These are phyloP conservation scores for Trichoderma cornu-damae DNA, from an alignment of 2,329 filamentous ascomycete genomes.

Conservation along the genomic window DNA sequence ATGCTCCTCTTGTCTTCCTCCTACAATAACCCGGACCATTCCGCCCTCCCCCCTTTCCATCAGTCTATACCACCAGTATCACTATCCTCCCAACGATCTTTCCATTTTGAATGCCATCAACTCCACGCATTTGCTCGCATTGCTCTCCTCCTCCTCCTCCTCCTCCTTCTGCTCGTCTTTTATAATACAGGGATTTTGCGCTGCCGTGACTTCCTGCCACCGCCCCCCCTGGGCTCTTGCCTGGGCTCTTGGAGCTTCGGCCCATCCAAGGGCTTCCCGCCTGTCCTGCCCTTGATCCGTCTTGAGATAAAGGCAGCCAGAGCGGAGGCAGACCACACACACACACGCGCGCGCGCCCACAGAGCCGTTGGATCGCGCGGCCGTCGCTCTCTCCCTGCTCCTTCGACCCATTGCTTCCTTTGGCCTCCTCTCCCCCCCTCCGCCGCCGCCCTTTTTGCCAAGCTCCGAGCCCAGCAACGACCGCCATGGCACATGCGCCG, in stretches of 20 bases:
- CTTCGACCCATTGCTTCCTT: neutral
- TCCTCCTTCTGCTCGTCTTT: too few species aligned
- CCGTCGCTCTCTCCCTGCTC: neutral
- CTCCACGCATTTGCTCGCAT: too few species aligned
- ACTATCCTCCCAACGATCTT: too few species aligned
- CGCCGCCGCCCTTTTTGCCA: neutral
- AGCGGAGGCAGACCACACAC: neutral
- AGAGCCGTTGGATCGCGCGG: too few species aligned
- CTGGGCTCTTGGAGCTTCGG: too few species aligned
- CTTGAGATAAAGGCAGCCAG: too few species aligned
- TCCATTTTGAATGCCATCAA: too few species aligned
- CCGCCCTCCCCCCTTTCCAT: neutral
- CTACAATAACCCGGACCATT: conserved; percentile 5
- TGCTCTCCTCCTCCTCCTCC: neutral
- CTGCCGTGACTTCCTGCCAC: too few species aligned
- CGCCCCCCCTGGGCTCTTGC: too few species aligned
- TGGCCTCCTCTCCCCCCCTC: neutral
- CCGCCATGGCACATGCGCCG: conserved; percentile 40
- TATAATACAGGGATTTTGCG: too few species aligned
- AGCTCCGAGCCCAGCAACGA: neutral
- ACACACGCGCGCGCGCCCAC: neutral
- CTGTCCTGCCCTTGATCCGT: too few species aligned
- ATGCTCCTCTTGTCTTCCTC: neutral
- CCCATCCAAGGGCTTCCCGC: too few species aligned
- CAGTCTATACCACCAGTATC: neutral